Evolutionary conservation across 768 basidiomycete species (phyloP).

Genomic region (Suillus lakei): DNA sequence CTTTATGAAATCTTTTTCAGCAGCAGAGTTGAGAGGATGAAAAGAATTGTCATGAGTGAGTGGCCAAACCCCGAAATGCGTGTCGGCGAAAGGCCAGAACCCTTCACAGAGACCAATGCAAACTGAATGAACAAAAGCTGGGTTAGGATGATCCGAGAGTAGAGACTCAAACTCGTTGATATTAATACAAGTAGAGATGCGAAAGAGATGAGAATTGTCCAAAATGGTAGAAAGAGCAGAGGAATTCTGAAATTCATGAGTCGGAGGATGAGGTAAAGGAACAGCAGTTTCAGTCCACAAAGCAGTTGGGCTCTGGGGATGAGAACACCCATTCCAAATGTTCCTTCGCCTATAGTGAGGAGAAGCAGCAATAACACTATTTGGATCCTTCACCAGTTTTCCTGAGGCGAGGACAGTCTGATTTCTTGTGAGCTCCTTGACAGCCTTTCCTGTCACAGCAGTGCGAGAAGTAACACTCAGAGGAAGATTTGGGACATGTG

Average conservation of each 20-base stretch:
- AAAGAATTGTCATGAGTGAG: constrained; percentile 2
- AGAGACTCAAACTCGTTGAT: constrained; percentile 23
- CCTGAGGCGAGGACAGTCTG: no score
- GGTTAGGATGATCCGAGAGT: constrained; percentile 34
- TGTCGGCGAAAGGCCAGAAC: constrained; percentile 38
- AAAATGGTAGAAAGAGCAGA: constrained; percentile 1
- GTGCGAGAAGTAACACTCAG: no score
- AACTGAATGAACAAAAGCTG: constrained; percentile 31
- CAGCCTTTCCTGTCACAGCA: no score
- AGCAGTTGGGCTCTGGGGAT: neutral
- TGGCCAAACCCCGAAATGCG: constrained; percentile 1
- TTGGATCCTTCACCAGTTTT: no score
- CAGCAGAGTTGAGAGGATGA: neutral
- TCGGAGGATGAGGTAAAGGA: neutral
- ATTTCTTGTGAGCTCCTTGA: no score
- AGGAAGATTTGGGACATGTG: no score
- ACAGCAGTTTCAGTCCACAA: neutral
- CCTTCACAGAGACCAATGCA: constrained; percentile 26
- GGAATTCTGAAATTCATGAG: neutral
- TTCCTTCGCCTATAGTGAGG: constrained; percentile 8
- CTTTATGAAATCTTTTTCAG: constrained; percentile 26
- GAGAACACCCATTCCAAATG: no score
- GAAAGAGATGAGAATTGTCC: constrained; percentile 20
- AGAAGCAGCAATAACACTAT: no score
- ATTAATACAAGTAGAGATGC: constrained; percentile 30